Evolutionary conservation across 768 basidiomycete genomes (phyloP), one percentile per base, ranked within the genome.

Genomic region (Scleroderma bovista): DNA sequence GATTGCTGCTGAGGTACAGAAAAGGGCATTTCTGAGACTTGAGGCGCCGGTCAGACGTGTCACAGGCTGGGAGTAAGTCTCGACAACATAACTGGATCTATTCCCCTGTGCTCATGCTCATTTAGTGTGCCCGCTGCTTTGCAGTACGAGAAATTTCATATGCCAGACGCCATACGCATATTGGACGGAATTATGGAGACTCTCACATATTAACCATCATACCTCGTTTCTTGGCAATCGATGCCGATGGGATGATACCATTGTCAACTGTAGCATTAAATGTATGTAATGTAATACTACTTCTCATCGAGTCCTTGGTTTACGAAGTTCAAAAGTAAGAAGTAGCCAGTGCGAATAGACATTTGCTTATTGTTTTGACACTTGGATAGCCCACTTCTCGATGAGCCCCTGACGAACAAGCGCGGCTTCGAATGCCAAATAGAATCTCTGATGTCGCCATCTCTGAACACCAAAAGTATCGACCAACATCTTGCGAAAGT

Each of bases 51-150:
- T 97, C 20, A 86, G 78, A 60, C 73, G 93, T 36, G 81, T 97
- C 16, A 81, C 88, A 2, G 91, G 89, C 24, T 97, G 94, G 94
- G 93, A 96, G 93, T 94, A 60, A 78, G 93, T 84, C 7, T 23
- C 40, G 24, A 46, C 48, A 54, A 41, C 9, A 39, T 15, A 16
- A 41, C 47, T 44, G 13, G 3, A 23, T 20, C 17, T 40, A 44
- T 22, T 20, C 13, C n/a, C n/a, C 54, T 47, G 41, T 54, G 16
- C 41, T 16, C 41, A 49, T 5, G 11, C 3, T 45, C 16, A 47
- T 39, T 40, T 44, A 93, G 90, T 57, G 80, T 84, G n/a, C 93
- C 93, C 2, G 83, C 83, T 20, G 86, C 81, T 32, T 71, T 96
- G 56, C 84, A 86, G 49, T 96, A 81, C 59, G 93, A 97, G 72